phyloP scores from a whole-genome alignment of 1,284 basidiomycete species.

The Ustilago trichophora region DNA sequence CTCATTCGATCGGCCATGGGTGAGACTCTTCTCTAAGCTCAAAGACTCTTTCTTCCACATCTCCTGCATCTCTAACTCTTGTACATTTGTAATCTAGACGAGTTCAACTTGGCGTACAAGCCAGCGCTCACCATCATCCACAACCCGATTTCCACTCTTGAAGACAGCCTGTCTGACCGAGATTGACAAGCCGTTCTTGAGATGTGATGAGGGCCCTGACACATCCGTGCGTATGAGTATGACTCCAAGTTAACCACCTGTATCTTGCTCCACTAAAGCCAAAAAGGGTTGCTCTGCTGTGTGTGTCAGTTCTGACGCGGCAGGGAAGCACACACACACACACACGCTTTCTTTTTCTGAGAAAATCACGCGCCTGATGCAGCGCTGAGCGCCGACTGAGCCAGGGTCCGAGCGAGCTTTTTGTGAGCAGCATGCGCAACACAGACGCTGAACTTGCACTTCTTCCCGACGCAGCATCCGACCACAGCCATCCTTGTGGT shows the following conservation, averaged over 20 bases:
- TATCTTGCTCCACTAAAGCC: too few relatives aligned
- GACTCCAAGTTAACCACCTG: too few relatives aligned
- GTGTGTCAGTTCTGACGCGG: too few relatives aligned
- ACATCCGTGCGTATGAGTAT: too few relatives aligned
- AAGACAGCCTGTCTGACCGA: too few relatives aligned
- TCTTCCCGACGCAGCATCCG: too few relatives aligned
- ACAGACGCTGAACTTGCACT: too few relatives aligned
- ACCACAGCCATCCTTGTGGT: too few relatives aligned
- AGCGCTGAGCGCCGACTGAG: constrained; percentile 1
- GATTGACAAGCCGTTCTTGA: too few relatives aligned
- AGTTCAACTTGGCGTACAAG: background rate
- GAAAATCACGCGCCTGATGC: background rate
- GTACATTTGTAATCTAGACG: constrained; percentile 35
- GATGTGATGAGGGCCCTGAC: too few relatives aligned
- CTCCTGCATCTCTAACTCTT: background rate
- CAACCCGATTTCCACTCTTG: too few relatives aligned
- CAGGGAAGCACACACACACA: background rate
- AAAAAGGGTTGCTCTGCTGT: constrained; percentile 18
- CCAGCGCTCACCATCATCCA: constrained; percentile 4
- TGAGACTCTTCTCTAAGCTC: constrained; percentile 44
- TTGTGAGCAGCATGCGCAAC: too few relatives aligned
- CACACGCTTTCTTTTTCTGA: background rate
- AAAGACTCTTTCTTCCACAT: background rate
- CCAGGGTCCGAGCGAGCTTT: constrained; percentile 1
- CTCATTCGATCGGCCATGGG: constrained; percentile 89